Evolutionary conservation across 2,329 filamentous ascomycete species (phyloP), one percentile per base, ranked within the genome.

Genomic region (Immersiporthe knoxdaviesiana): DNA sequence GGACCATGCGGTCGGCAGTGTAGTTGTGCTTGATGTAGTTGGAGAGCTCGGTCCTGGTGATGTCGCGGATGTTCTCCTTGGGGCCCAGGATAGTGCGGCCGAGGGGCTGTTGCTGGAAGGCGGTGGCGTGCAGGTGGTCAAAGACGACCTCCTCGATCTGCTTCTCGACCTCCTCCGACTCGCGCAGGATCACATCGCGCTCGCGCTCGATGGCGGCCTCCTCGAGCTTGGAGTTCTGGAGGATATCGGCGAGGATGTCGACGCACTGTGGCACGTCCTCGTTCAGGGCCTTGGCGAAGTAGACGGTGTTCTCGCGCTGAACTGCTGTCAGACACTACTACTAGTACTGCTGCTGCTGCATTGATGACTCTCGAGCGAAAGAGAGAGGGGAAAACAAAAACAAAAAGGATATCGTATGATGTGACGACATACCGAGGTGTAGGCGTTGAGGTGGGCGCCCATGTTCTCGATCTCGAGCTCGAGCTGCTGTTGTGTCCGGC

Each of bases 391-490:
- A 39, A 39, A 10, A 39, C 2, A 39, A 39, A 10, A 39, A 10
- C 11, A 8, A 8, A 39, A 70, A 74, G 69, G 63, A 12, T 16
- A 24, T 56, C 41, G n/a, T 32, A 35, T 50, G 70, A 72, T 39
- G 67, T 56, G 65, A 77, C 77, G 76, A 83, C 91, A 79, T 90
- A 97, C 94, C 86, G 95, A 98, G 78, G 96, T 99, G 87, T 99
- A 99, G 81, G 96, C 96, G 84, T 99, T 99, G 77, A 99, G 88
- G 86, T 99, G 96, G 74, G 93, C 96, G 81, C 96, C 96, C 93
- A 99, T 97, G 86, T 99, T 99, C 88, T 99, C 96, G 79, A 99
- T 98, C 87, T 99, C 96, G 74, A 99, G 91, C 87, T 99, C 96
- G 81, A 99, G 88, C 85, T 99, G 96, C 81, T 97, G 92, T 84